These are phyloP conservation scores for Trichophyton schoenleinii DNA, from an alignment of 2,329 filamentous ascomycete species.

Conservation along the genomic window DNA sequence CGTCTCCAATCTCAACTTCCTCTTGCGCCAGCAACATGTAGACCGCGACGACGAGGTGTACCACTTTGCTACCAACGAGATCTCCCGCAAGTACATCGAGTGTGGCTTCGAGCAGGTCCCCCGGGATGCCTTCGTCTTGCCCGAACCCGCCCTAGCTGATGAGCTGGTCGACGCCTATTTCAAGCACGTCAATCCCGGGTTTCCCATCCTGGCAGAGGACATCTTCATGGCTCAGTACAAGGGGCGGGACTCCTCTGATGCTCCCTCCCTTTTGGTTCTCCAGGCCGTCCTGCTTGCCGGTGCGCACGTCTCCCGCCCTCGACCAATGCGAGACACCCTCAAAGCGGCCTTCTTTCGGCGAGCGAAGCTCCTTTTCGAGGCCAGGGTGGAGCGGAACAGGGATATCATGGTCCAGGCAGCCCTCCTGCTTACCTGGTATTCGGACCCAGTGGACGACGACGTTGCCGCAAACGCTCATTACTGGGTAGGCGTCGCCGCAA, in stretches of 20 bases:
- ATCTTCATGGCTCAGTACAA: conserved; percentile 41
- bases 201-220: conserved; percentile 41
- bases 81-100: conserved; percentile 30
- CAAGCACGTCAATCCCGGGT: conserved; percentile 39
- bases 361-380: conserved; percentile 43
- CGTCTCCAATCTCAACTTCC: conserved; percentile 44
- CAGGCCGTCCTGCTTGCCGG: conserved; percentile 42
- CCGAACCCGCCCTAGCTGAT: conserved; percentile 38
- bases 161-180: conserved; percentile 42
- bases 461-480: conserved; percentile 42
- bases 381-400: conserved; percentile 42
- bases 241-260: conserved; percentile 33
- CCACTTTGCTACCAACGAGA: conserved; percentile 35
- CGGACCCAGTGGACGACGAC: conserved; percentile 42
- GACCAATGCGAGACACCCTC: conserved; percentile 31
- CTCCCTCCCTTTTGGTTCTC: conserved; percentile 38
- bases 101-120: conserved; percentile 35
- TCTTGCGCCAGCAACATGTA: conserved; percentile 39
- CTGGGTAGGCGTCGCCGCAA: conserved; percentile 42
- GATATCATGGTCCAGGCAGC: conserved; percentile 44
- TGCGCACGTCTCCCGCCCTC: conserved; percentile 36
- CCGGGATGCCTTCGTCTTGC: conserved; percentile 39
- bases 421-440: conserved; percentile 44
- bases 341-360: conserved; percentile 41
- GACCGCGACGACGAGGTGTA: conserved; percentile 31